Conservation (phyloP, 148 eudicot genomes). For the Agrostemma githago region DNA sequence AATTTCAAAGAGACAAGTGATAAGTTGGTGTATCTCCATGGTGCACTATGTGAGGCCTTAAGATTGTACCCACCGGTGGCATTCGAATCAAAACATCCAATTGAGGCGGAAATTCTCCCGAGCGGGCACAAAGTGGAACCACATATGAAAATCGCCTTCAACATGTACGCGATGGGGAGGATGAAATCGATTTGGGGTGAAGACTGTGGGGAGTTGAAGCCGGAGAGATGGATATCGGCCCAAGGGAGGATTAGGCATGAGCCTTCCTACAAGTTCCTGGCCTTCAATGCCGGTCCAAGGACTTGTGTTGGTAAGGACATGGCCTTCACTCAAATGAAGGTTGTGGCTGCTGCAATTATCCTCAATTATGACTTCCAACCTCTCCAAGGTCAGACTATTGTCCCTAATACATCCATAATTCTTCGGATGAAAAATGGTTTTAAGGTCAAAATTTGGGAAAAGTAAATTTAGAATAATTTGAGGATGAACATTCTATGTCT, state of each 20-base stretch:
- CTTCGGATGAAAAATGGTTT: slow-evolving; percentile 27
- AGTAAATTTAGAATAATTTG: background rate
- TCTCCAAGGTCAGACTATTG: slow-evolving; percentile 19
- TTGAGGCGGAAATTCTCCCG: slow-evolving; percentile 33
- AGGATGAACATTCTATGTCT: background rate
- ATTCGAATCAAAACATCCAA: slow-evolving; percentile 33
- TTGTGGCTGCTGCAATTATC: slow-evolving; percentile 7
- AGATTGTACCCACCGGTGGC: slow-evolving; percentile 52
- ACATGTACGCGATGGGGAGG: slow-evolving; percentile 44
- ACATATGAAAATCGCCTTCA: slow-evolving; percentile 27
- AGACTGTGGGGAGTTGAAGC: slow-evolving; percentile 39
- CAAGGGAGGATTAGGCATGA: slow-evolving; percentile 34
- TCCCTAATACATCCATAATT: slow-evolving; percentile 17
- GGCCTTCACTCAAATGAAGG: slow-evolving; percentile 35
- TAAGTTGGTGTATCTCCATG: slow-evolving; percentile 44
- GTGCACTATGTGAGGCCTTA: slow-evolving; percentile 40
- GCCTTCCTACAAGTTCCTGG: slow-evolving; percentile 45
- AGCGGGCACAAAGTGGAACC: slow-evolving; percentile 43
- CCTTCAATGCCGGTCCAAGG: slow-evolving; percentile 48
- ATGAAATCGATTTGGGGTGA: slow-evolving; percentile 45
- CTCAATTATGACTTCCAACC: slow-evolving; percentile 13
- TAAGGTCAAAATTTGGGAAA: slow-evolving; percentile 12
- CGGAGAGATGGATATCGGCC: slow-evolving; percentile 40
- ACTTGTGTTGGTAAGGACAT: slow-evolving; percentile 47
- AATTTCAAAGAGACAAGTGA: slow-evolving; percentile 23